These are phyloP conservation scores for Irpex sp. DNA, from an alignment of 1,284 basidiomycete genomes.

Conservation along the genomic window DNA sequence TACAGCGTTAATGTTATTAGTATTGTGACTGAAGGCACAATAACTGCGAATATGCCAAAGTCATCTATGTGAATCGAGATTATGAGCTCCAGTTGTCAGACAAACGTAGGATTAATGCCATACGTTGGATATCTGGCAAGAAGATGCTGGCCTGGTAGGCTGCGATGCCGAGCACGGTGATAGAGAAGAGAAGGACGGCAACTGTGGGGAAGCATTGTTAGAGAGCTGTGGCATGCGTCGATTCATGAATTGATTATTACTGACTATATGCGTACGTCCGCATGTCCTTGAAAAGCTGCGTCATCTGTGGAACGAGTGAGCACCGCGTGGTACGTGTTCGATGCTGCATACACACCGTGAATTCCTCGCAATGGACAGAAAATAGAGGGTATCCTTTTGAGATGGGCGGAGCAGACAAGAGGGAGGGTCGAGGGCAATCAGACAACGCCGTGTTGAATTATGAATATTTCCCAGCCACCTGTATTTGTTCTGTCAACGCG, in stretches of 20 bases:
- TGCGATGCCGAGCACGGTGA: constrained; percentile 62
- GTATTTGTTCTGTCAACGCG: not conserved
- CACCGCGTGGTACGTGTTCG: not conserved
- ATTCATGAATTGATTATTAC: constrained; percentile 4
- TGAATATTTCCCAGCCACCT: not conserved
- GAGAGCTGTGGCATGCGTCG: not conserved
- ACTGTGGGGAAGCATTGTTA: constrained; percentile 33
- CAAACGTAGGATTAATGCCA: not conserved
- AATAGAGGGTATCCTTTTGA: not conserved
- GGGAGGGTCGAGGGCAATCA: not conserved
- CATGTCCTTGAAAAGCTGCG: constrained; percentile 30
- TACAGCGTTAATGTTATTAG: constrained; percentile 39
- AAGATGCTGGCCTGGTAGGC: constrained; percentile 65
- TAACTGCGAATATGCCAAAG: constrained; percentile 63
- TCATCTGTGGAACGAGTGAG: constrained; percentile 20
- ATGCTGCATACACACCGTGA: not conserved
- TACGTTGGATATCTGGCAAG: constrained; percentile 60
- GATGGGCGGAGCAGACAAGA: not conserved
- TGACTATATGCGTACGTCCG: constrained; percentile 28
- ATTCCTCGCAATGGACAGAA: not conserved
- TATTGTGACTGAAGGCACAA: constrained; percentile 62
- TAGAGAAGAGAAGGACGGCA: constrained; percentile 54
- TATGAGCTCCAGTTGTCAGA: not conserved
- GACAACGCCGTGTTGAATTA: too few species aligned
- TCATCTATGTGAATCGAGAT: constrained; percentile 41